Evolutionary conservation across 495 filamentous ascomycete genomes (phyloP), one percentile per base, ranked within the genome.

Genomic region (Aspergillus kassunensis): DNA sequence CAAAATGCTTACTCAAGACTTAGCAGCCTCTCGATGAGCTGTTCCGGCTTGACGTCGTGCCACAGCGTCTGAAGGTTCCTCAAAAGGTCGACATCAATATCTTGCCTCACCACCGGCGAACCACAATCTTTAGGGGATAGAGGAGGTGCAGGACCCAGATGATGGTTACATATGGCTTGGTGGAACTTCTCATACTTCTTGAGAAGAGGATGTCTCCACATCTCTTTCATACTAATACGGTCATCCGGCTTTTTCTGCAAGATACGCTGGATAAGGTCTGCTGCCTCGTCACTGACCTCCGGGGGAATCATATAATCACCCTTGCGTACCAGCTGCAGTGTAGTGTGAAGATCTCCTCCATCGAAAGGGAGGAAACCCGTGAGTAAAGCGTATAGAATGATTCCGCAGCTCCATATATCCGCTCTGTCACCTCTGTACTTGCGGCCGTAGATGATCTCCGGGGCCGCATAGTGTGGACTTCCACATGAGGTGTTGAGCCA

Each of bases 361-460:
- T 91, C 86, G 62, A 96, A 98, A 1, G 93, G 93, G 3, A 96
- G 75, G 44, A 75, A 80, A 1, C 89, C 89, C 18, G 83, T 81
- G 19, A 99, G 74, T 63, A 92, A 79, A 12, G 87, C 90, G 59
- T 83, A 97, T 0, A 99, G 70, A 25, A 97, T 90, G 6, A 97
- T 84, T 6, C 93, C 93, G 64, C 91, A 87, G 66, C 90, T 95
- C 93, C 93, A 98, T 47, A 96, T 85, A 58, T 99, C 93, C 0
- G 86, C 88, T 58, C 80, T 82, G 45, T 86, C 84, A 15, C 91
- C 95, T 54, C 88, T 84, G 61, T 99, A 99, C 20, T 70, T 70
- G 20, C 74, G 66, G 9, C 79, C 80, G 24, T 79, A 73, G 21
- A 96, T 84, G 39, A 99, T 81, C 64, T 99, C 93, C 0, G 93